Percentiles rank a stretch among this genome's conserved stretches.
Evolutionary conservation across 2,329 filamentous ascomycete genomes (phyloP).

Genomic region (Botryotinia convoluta): DNA sequence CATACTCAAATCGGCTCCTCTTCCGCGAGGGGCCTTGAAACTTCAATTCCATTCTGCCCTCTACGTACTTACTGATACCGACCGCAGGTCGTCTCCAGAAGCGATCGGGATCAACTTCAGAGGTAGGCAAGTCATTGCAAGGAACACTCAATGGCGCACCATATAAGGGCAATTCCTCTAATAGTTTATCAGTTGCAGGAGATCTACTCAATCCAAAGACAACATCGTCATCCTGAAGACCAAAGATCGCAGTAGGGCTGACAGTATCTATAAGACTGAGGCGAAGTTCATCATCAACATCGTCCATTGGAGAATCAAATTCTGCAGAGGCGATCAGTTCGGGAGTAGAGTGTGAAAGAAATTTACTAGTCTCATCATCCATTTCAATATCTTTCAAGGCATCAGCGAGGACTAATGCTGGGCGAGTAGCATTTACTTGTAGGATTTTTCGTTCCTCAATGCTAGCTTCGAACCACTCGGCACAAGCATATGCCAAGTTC

Average conservation of each 20-base stretch:
- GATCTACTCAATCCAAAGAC: slow-evolving; percentile 76
- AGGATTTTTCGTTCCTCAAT: slow-evolving; percentile 62
- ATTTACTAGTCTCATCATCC: slow-evolving; percentile 32
- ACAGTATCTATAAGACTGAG: slow-evolving; percentile 44
- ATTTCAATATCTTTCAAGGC: slow-evolving; percentile 39
- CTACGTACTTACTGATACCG: slow-evolving; percentile 82
- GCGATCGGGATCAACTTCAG: slow-evolving; percentile 64
- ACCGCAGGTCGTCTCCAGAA: slow-evolving; percentile 74
- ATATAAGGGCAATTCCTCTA: slow-evolving; percentile 80
- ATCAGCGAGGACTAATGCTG: slow-evolving; percentile 35
- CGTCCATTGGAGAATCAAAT: slow-evolving; percentile 53
- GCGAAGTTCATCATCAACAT: slow-evolving; percentile 39
- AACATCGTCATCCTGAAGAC: slow-evolving; percentile 76
- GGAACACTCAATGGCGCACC: slow-evolving; percentile 60
- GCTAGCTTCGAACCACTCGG: slow-evolving; percentile 70
- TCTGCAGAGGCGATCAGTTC: slow-evolving; percentile 65
- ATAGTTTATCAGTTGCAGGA: slow-evolving; percentile 69
- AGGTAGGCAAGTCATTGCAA: slow-evolving; percentile 54
- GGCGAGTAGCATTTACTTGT: slow-evolving; percentile 62
- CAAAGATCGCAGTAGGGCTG: slow-evolving; percentile 77
- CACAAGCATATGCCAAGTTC: slow-evolving; percentile 78
- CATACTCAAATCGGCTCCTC: slow-evolving; percentile 78
- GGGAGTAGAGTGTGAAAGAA: slow-evolving; percentile 54
- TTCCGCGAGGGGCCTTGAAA: slow-evolving; percentile 66
- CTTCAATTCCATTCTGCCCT: slow-evolving; percentile 72